Percentiles rank a stretch among this genome's conserved stretches.
Conservation (phyloP, 2,329 filamentous ascomycete species). For the Emergomyces africanus region DNA sequence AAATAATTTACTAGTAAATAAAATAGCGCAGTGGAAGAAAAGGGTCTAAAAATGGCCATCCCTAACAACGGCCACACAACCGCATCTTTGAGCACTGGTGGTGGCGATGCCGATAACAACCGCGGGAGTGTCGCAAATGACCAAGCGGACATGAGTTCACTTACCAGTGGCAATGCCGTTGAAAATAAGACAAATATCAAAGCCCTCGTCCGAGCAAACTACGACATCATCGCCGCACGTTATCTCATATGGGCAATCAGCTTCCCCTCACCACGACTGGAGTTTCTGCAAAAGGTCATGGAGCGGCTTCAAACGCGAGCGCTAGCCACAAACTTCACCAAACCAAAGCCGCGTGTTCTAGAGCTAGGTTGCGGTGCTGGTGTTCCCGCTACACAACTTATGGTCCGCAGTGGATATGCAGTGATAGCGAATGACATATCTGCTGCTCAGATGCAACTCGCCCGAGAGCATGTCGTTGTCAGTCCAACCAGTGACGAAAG, state of each 20-base stretch:
- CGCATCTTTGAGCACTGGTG: background rate
- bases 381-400: conserved; percentile 18
- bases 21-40: background rate
- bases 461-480: conserved; percentile 8
- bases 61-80: background rate
- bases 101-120: background rate
- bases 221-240: conserved; percentile 24
- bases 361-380: conserved; percentile 33
- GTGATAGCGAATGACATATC: conserved; percentile 8
- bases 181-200: background rate
- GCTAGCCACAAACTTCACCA: background rate
- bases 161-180: too few relatives aligned
- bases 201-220: conserved; percentile 9
- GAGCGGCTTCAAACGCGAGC: background rate
- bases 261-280: conserved; percentile 18
- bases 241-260: conserved; percentile 26
- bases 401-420: background rate
- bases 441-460: background rate
- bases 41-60: background rate
- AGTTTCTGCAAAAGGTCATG: conserved; percentile 21
- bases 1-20: background rate
- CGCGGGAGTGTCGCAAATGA: background rate
- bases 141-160: background rate
- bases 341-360: conserved; percentile 15
- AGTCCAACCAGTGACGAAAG: background rate